These are phyloP conservation scores for Sindora glabra DNA, from an alignment of 306 rosid genomes.

Conservation along the genomic window DNA sequence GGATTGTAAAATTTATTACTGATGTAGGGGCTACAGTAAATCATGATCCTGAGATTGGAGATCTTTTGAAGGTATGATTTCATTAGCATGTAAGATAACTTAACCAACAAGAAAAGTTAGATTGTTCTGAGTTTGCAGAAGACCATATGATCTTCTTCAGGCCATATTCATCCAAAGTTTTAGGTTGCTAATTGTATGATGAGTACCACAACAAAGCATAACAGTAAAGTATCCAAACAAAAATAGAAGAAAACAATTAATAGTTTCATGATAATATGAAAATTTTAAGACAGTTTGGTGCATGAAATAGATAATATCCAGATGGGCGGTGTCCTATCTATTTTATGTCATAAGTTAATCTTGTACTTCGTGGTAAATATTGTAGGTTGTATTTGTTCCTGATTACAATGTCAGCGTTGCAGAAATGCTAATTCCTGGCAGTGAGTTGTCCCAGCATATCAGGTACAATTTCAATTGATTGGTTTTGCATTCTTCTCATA, in stretches of 20 bases:
- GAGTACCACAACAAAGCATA: no score
- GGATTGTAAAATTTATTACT: conserved; percentile 90
- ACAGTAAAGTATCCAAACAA: no score
- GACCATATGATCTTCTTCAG: no score
- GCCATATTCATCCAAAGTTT: background rate
- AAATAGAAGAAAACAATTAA: no score
- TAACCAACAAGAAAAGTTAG: background rate
- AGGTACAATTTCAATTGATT: no score
- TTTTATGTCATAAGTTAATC: background rate
- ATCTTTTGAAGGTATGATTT: conserved; percentile 70
- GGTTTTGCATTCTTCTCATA: background rate
- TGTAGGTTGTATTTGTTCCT: conserved; percentile 83
- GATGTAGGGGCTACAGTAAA: conserved; percentile 78
- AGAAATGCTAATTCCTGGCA: conserved; percentile 85
- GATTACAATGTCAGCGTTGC: conserved; percentile 94
- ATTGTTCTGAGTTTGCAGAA: no score
- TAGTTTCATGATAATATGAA: background rate
- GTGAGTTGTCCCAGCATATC: conserved; percentile 95
- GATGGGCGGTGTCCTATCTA: background rate
- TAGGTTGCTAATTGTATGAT: no score
- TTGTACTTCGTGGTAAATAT: background rate
- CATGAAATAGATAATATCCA: background rate
- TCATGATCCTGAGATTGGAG: conserved; percentile 81
- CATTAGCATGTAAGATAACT: background rate
- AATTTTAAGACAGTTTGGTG: background rate